Evolutionary conservation across 495 filamentous ascomycete species (phyloP), one percentile per base, ranked within the genome.

Genomic region (Penicillium paradoxum): DNA sequence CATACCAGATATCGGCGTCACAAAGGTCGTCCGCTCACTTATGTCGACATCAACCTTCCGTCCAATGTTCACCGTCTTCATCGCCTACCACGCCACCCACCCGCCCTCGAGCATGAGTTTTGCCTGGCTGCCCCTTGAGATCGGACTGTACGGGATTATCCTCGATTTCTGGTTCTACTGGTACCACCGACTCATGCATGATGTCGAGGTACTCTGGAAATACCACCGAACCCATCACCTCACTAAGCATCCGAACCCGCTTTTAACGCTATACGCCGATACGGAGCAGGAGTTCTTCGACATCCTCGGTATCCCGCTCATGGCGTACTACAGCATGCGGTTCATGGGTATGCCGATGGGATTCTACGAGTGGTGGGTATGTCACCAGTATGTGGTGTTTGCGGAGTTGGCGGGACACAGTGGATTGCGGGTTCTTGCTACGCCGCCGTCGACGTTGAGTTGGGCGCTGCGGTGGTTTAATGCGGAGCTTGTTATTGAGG

Each of bases 141-240:
- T 55, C 17, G 66, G 70, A 0, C 49, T 73, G 0, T 71, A 73
- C 46, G 66, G 68, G 3, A 60, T 73, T 36, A 64, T 68, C 45
- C 63, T 73, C 33, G 70, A 73, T 53, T 72, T 72, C 57, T 72
- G 69, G 69, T 72, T 73, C 56, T 72, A 72, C 54, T 71, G 68
- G 66, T 70, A 71, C 53, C 70, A 73, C 41, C 68, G 70, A 1
- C 10, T 64, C 7, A 70, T 69, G 64, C 70, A 73, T 34, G 68
- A 70, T 17, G 41, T 67, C 14, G 60, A 45, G 37, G 45, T 45
- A 0, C 62, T 73, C 3, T 73, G 70, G 70, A 66, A 71, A 32
- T 73, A 64, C 60, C 70, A 73, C 56, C 68, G 68, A 17, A 73
- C 70, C 5, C 70, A 73, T 57, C 70, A 73, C 45, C 58, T 73